A percentile compares a stretch with the other conserved stretches of the same genome.
These are phyloP conservation scores for Solanum acaule DNA, from an alignment of 257 asterid species.

Conservation along the genomic window DNA sequence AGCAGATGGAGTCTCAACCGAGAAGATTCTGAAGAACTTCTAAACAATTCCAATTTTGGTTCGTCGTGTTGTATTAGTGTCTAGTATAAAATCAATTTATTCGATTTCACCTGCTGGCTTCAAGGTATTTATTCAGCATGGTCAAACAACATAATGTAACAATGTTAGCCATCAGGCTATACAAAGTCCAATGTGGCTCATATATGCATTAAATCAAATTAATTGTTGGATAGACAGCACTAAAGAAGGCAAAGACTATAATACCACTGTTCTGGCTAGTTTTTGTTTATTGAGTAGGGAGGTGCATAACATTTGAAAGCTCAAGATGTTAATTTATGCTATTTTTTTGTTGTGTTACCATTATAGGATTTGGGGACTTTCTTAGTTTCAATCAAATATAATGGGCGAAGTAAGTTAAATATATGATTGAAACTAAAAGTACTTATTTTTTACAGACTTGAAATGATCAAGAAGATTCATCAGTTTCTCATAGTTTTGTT, in stretches of 20 bases:
- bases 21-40: constrained; percentile 66
- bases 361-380: neutral
- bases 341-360: neutral
- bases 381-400: neutral
- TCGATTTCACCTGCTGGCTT: constrained; percentile 17
- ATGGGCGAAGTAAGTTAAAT: too few relatives aligned
- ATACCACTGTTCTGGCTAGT: neutral
- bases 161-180: neutral
- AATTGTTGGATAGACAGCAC: neutral
- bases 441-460: neutral
- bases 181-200: neutral
- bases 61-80: constrained; percentile 10
- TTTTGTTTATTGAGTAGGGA: neutral
- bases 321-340: neutral
- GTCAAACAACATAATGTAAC: neutral
- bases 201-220: neutral
- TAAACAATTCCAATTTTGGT: constrained; percentile 14
- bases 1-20: constrained; percentile 58
- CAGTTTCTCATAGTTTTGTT: neutral
- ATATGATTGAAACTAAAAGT: neutral
- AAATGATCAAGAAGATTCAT: neutral
- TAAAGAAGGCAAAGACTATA: neutral
- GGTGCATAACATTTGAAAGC: neutral
- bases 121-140: constrained; percentile 4
- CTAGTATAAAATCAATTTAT: constrained; percentile 2